Base-by-base conservation (phyloP, 2,329 filamentous ascomycete species). In the Colletotrichum euphorbiae region DNA sequence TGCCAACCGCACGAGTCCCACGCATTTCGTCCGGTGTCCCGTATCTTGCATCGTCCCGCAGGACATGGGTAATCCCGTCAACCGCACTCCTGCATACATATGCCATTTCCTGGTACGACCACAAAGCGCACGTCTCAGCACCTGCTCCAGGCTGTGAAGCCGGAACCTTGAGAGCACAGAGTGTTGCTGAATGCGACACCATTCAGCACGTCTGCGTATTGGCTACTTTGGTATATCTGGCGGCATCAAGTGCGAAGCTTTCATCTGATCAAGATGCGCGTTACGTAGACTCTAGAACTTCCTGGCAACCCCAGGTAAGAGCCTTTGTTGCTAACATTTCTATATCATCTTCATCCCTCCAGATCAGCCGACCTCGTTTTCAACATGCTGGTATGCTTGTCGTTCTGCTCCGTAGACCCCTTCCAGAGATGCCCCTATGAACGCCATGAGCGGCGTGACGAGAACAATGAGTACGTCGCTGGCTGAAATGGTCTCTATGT, bases 31-130 rank as follows among this genome's bases (percentile, higher is more conserved):
- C 51, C 31, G 8, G 24, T 56, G 21, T 15, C 12, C n/a, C 40
- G n/a, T n/a, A n/a, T n/a, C n/a, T n/a, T n/a, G n/a, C n/a, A n/a
- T n/a, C n/a, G 8, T 13, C 2, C 7, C n/a, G 52, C 19, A 17
- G 5, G 13, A 38, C 46, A 58, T 54, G 60, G 51, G 21, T 38
- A 17, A 59, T 52, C 52, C 54, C 21, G 40, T 42, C 33, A 43
- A 13, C 17, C 6, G 17, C 9, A 15, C 6, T 15, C 13, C 17
- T 28, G 28, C 50, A 36, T 48, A 15, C 13, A 21, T 58, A 15
- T 42, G 50, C 36, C 36, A 51, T 48, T 7, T 19, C 21, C 51
- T 42, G 40, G 13, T 55, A 6, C 28, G 38, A 58, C 45, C 45
- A 24, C 15, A 12, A 40, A 13, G 11, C 31, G 40, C 65, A 59